A percentile compares a stretch with the other conserved stretches of the same genome.
Conservation (phyloP, 2,329 filamentous ascomycete species). For the Trichoderma harzianum region DNA sequence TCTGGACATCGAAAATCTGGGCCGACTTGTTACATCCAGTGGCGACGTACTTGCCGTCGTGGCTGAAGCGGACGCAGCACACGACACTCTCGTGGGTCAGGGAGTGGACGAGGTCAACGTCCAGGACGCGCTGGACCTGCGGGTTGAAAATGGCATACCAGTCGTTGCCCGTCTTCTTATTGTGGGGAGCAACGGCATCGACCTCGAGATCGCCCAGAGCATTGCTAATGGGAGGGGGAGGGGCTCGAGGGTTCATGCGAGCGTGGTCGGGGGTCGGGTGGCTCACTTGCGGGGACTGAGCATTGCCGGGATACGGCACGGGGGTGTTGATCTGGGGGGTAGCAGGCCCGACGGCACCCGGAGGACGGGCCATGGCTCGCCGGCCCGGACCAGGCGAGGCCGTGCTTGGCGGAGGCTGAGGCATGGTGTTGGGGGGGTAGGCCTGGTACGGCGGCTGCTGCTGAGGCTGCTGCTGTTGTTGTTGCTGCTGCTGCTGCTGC, state of each 20-base stretch:
- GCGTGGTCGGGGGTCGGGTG: slow-evolving; percentile 74
- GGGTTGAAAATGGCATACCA: slow-evolving; percentile 99
- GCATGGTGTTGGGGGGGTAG: slow-evolving; percentile 68
- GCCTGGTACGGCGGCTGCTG: slow-evolving; percentile 63
- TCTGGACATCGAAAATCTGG: slow-evolving; percentile 94
- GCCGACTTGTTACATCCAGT: slow-evolving; percentile 98
- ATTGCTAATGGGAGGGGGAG: slow-evolving; percentile 51
- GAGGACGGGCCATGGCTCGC: slow-evolving; percentile 64
- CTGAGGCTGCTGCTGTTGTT: slow-evolving; percentile 35
- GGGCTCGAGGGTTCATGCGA: slow-evolving; percentile 49
- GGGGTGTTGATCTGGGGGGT: slow-evolving; percentile 91
- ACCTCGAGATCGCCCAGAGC: slow-evolving; percentile 82
- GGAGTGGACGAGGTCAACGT: slow-evolving; percentile 92
- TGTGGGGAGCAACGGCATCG: slow-evolving; percentile 76
- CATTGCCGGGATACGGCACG: slow-evolving; percentile 78
- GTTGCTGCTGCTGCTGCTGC: slow-evolving; percentile 38
- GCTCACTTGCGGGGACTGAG: slow-evolving; percentile 80
- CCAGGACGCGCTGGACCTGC: slow-evolving; percentile 79
- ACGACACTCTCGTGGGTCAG: slow-evolving; percentile 93
- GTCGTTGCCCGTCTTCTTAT: slow-evolving; percentile 85
- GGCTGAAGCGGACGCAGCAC: slow-evolving; percentile 95
- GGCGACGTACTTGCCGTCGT: slow-evolving; percentile 91
- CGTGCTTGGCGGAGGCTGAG: slow-evolving; percentile 78
- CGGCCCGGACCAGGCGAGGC: slow-evolving; percentile 83
- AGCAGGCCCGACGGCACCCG: slow-evolving; percentile 63